phyloP scores from a whole-genome alignment of 345 rosid genomes.

The Psidium friedrichsthalianum region DNA sequence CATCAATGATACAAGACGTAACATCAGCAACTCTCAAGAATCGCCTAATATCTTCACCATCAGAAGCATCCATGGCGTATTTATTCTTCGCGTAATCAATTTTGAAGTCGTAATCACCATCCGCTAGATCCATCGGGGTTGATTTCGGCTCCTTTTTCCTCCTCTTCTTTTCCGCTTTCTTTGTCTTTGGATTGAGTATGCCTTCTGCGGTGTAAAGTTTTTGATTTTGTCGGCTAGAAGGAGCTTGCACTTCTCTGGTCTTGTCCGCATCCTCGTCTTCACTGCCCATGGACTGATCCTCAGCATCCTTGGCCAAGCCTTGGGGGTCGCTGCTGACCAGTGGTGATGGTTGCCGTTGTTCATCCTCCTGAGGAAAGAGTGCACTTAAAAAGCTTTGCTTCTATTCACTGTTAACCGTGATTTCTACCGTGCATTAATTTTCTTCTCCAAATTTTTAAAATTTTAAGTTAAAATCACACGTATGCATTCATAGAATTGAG shows the following conservation, averaged over 20 bases:
- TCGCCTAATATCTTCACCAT: constrained; percentile 14
- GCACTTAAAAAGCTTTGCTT: neutral
- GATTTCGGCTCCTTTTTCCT: constrained; percentile 48
- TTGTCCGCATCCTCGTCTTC: constrained; percentile 26
- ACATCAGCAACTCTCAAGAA: constrained; percentile 35
- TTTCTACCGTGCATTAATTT: neutral
- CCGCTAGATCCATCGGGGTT: constrained; percentile 31
- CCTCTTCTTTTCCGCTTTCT: constrained; percentile 69
- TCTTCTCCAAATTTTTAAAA: neutral
- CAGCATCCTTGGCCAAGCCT: neutral
- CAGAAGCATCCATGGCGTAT: constrained; percentile 34
- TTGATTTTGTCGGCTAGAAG: constrained; percentile 47
- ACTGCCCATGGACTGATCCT: constrained; percentile 9
- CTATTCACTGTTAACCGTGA: neutral
- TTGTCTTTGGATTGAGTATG: constrained; percentile 58
- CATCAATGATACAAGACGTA: constrained; percentile 15
- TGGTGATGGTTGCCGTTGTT: constrained; percentile 10
- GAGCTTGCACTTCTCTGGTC: constrained; percentile 27
- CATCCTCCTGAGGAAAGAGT: constrained; percentile 23
- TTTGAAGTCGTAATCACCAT: constrained; percentile 68
- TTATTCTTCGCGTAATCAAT: constrained; percentile 52
- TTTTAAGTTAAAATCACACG: neutral
- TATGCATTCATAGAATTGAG: neutral
- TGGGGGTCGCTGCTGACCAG: constrained; percentile 2
- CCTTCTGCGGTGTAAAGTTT: constrained; percentile 59